Conservation (phyloP, 345 rosid species). For the Psidium guajava region DNA sequence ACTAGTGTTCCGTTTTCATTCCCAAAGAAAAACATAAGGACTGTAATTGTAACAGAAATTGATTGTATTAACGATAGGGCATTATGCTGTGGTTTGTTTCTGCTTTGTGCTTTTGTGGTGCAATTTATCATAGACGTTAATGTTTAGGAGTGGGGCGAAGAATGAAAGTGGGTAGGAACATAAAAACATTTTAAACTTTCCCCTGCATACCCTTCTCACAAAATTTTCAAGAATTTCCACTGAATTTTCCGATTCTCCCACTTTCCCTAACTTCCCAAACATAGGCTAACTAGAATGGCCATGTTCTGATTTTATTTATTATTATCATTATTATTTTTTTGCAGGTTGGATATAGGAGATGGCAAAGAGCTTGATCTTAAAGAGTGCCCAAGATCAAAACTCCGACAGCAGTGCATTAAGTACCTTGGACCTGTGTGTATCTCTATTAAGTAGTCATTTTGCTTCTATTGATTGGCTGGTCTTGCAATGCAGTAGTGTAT, state of each 20-base stretch:
- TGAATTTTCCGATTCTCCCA: background rate
- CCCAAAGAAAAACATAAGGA: background rate
- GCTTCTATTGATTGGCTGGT: background rate
- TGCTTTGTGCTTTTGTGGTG: background rate
- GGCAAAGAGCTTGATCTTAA: slow-evolving; percentile 68
- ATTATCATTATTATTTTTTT: background rate
- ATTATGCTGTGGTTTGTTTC: background rate
- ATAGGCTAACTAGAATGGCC: background rate
- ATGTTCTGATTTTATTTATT: background rate
- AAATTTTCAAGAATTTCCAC: background rate
- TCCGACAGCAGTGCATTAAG: slow-evolving; percentile 68
- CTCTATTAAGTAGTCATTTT: background rate
- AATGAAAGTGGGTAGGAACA: background rate
- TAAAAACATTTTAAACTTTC: background rate
- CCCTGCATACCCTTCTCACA: background rate
- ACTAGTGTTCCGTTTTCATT: background rate
- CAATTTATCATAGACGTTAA: background rate
- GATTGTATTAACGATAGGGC: background rate
- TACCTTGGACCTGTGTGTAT: slow-evolving; percentile 87
- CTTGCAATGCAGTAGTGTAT: background rate
- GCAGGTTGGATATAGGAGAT: slow-evolving; percentile 86
- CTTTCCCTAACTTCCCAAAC: background rate
- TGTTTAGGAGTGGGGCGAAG: background rate
- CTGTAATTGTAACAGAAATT: background rate
- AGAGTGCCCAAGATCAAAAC: slow-evolving; percentile 53